These are phyloP conservation scores for Paraglomus brasilianum DNA, from an alignment of 192 early-diverging fungal genomes.

Conservation along the genomic window DNA sequence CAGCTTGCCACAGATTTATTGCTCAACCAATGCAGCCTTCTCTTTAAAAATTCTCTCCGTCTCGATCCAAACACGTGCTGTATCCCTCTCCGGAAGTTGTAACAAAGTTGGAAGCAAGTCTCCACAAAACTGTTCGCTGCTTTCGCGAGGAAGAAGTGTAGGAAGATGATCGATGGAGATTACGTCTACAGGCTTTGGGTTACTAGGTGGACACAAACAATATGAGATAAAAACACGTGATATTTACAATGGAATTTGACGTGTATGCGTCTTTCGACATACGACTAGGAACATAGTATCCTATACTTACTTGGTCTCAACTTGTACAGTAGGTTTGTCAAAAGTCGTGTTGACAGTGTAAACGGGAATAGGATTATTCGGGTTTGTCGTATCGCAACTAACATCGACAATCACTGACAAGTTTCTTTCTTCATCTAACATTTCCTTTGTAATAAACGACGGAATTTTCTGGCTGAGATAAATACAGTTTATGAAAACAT, in stretches of 20 bases:
- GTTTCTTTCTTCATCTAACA: constrained; percentile 67
- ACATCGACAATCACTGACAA: constrained; percentile 91
- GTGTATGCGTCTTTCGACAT: too few relatives aligned
- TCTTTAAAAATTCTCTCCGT: constrained; percentile 83
- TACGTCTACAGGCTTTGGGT: constrained; percentile 74
- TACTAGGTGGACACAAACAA: constrained; percentile 38
- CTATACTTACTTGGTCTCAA: constrained; percentile 51
- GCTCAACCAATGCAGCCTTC: constrained; percentile 50
- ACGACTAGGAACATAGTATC: background rate
- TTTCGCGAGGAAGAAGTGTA: constrained; percentile 89
- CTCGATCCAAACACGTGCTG: constrained; percentile 75
- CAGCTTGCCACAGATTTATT: background rate
- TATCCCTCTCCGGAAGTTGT: constrained; percentile 60
- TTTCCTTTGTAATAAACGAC: constrained; percentile 86
- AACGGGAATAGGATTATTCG: constrained; percentile 95
- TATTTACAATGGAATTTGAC: background rate
- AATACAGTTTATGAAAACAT: constrained; percentile 99
- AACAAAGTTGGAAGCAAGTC: constrained; percentile 87
- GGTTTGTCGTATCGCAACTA: constrained; percentile 95
- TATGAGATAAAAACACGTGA: background rate
- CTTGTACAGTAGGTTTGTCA: constrained; percentile 80
- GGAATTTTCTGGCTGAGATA: constrained; percentile 91
- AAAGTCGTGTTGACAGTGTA: constrained; percentile 93
- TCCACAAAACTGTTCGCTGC: constrained; percentile 80
- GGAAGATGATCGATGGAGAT: constrained; percentile 97